Base-by-base conservation (phyloP, 1,284 basidiomycete species). In the Peniophora sp. region DNA sequence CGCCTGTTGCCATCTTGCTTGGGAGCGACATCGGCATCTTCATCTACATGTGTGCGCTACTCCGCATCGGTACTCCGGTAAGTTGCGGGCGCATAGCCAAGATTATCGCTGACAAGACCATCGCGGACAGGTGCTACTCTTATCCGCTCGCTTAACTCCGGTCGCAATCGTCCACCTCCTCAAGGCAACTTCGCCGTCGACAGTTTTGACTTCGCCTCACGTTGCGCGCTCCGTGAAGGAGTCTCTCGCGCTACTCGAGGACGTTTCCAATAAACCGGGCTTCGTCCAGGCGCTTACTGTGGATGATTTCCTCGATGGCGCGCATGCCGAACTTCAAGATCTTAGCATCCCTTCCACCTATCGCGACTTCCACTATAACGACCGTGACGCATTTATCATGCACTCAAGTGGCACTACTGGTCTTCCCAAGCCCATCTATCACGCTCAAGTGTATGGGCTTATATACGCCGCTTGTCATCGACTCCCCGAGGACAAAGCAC, bases 361-460 rank as follows among this genome's bases (percentile, higher is more conserved):
- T 39, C 51, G 44, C 1, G 53, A 54, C 11, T 60, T 58, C 51
- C 44, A 50, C 2, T 58, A 57, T 8, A 55, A 58, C 14, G 67
- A 68, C 47, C 56, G 64, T 14, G 64, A 65, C 46, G 65, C 66
- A 9, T 35, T 69, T 9, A 65, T 71, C 20, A 54, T 70, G 55
- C 68, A 71, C 50, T 66, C 67, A 5, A 68, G 66, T 12, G 68
- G 69, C 14, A 69, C 68, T 0, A 70, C 68, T 17, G 68, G 68
- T 32, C 55, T 68, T 23, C 68, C 68, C 5, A 70, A 71, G 52
- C 66, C 68, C 1, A 64, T 71, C 32, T 66, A 59, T 51, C 69
- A 69, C 48, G 59, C 63, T 5, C 66, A 66, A 34, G 57, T 59
- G 0, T 70, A 65, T 43, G 52, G 62, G 9, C 59, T 71, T 11